Percentiles rank a stretch among this genome's conserved stretches.
phyloP scores from a whole-genome alignment of 1,139 yeast species.

The Lodderomyces margitis region DNA sequence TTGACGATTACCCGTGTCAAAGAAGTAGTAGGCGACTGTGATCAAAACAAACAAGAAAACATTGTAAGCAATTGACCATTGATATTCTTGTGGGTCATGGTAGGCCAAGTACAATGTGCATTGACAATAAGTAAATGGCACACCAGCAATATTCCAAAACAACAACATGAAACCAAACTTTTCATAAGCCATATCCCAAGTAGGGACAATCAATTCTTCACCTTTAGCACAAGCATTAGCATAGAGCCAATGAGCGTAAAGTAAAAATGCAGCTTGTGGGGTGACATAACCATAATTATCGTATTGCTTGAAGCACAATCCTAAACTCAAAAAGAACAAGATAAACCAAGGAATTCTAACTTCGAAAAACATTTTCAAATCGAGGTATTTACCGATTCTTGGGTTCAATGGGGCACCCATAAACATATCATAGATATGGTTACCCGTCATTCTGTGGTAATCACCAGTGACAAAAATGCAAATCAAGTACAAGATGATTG shows the following conservation, averaged over 20 bases:
- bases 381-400: constrained; percentile 80
- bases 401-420: constrained; percentile 99
- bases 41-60: constrained; percentile 54
- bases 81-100: constrained; percentile 81
- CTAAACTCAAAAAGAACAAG: constrained; percentile 72
- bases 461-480: constrained; percentile 67
- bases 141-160: constrained; percentile 99
- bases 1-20: constrained; percentile 93
- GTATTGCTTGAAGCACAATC: constrained; percentile 73
- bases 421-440: constrained; percentile 83
- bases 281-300: constrained; percentile 78
- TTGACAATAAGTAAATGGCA: constrained; percentile 96
- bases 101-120: constrained; percentile 79
- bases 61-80: constrained; percentile 64
- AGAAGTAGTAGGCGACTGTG: constrained; percentile 78
- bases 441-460: constrained; percentile 89
- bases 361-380: constrained; percentile 94
- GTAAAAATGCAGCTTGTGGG: constrained; percentile 70
- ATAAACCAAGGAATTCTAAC: constrained; percentile 97
- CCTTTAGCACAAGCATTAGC: constrained; percentile 98
- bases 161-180: constrained; percentile 97
- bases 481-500: constrained; percentile 60
- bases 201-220: constrained; percentile 93
- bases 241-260: constrained; percentile 88
- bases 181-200: constrained; percentile 99